Evolutionary conservation across 495 filamentous ascomycete genomes (phyloP), one percentile per base, ranked within the genome.

Genomic region (Aspergillus coremiiformis): DNA sequence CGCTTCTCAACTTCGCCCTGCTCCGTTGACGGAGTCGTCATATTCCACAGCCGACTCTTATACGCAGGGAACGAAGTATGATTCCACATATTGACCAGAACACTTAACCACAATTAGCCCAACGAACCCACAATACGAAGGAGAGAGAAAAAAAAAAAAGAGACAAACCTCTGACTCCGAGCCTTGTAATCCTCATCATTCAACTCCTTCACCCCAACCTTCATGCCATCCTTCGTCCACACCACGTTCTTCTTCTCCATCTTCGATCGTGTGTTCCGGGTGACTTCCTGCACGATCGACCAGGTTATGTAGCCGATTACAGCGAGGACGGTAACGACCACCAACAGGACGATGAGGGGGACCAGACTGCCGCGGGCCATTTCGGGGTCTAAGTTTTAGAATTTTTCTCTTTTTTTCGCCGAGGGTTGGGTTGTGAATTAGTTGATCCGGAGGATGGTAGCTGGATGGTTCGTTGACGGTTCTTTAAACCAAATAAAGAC

Each of bases 221-320:
- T 85, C 72, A 92, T 71, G 12, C 91, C 91, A 54, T 94, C 89
- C 66, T 86, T 90, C 26, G 86, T 84, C 65, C 94, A 83, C 26
- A 80, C 71, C 23, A 95, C 75, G 62, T 95, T 83, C 72, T 86
- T 87, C 66, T 82, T 79, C 72, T 88, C 86, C 83, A 96, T 86
- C 62, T 86, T 84, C 61, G 83, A 72, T 32, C 72, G 77, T 23
- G 88, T 86, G 49, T 80, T 78, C 45, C 80, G 72, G 52, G 82
- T 77, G 54, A 95, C 83, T 60, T 89, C 79, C 55, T 78, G 76
- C 19, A 78, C 67, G 63, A 85, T 84, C 44, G 80, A 72, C 73
- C 90, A 95, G 52, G 86, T 76, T 57, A 87, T 80, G 62, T 85
- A 92, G 46, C 79, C 79, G 55, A 96, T 69, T 55, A 77, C 85